Evolutionary conservation across 2,329 filamentous ascomycete genomes (phyloP).

Genomic region (Colletotrichum salicis): DNA sequence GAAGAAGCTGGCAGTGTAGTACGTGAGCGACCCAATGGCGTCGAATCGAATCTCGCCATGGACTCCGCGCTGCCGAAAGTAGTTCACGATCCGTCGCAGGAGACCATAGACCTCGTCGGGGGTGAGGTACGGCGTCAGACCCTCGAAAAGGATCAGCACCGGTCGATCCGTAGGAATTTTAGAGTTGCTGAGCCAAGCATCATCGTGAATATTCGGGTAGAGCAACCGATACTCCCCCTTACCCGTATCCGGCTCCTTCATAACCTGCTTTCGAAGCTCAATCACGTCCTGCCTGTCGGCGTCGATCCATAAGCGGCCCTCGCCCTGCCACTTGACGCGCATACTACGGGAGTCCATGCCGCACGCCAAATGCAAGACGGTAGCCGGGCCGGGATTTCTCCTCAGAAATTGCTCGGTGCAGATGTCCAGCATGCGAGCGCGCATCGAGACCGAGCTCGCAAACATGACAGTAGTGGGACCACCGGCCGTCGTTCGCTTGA

Average conservation of each 20-base stretch:
- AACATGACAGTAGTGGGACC: neutral
- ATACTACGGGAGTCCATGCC: slow-evolving; percentile 45
- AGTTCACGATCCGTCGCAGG: slow-evolving; percentile 39
- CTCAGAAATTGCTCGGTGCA: slow-evolving; percentile 42
- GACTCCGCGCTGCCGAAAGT: slow-evolving; percentile 42
- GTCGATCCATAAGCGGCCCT: slow-evolving; percentile 46
- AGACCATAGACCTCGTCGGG: slow-evolving; percentile 39
- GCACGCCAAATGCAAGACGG: slow-evolving; percentile 46
- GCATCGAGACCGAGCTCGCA: slow-evolving; percentile 2
- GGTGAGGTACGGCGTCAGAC: slow-evolving; percentile 45
- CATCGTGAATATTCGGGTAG: slow-evolving; percentile 39
- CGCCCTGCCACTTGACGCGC: slow-evolving; percentile 36
- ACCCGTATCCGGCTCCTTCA: slow-evolving; percentile 31
- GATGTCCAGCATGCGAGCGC: slow-evolving; percentile 36
- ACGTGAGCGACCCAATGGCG: slow-evolving; percentile 6
- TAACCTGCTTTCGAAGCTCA: slow-evolving; percentile 42
- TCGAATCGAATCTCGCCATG: slow-evolving; percentile 30
- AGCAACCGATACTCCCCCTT: slow-evolving; percentile 41
- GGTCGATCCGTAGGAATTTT: slow-evolving; percentile 44
- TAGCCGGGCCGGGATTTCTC: slow-evolving; percentile 37
- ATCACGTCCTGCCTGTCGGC: slow-evolving; percentile 48
- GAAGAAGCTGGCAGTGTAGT: neutral
- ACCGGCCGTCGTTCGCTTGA: slow-evolving; percentile 6
- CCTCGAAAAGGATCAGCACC: slow-evolving; percentile 46
- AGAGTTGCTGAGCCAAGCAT: slow-evolving; percentile 42